Conservation (phyloP, 1,284 basidiomycete genomes). For the Cutaneotrichosporon sp. region DNA sequence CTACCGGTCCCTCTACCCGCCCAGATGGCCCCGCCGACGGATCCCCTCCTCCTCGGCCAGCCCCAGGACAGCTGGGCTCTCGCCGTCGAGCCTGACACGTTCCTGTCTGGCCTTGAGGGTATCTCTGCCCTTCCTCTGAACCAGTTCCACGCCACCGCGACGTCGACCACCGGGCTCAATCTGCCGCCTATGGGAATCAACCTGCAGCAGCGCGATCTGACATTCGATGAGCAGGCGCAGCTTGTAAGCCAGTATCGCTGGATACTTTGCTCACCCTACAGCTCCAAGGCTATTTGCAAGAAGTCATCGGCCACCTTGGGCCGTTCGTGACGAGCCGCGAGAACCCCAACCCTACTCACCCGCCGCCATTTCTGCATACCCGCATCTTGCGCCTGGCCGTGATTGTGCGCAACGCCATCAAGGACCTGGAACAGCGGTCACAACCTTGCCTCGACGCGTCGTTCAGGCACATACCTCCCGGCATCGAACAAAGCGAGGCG, state of each 20-base stretch:
- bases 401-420: slow-evolving; percentile 31
- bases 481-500: slow-evolving; percentile 29
- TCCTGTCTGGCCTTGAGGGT: slow-evolving; percentile 24
- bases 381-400: slow-evolving; percentile 36
- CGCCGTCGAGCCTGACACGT: slow-evolving; percentile 18
- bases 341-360: slow-evolving; percentile 27
- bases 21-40: slow-evolving; percentile 1
- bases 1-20: not conserved
- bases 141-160: slow-evolving; percentile 15
- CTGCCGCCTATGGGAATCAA: slow-evolving; percentile 7
- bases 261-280: slow-evolving; percentile 16
- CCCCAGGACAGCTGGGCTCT: slow-evolving; percentile 14
- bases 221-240: slow-evolving; percentile 11
- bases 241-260: slow-evolving; percentile 5
- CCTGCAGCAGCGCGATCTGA: not conserved
- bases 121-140: slow-evolving; percentile 19
- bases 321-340: slow-evolving; percentile 29
- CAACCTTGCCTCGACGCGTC: slow-evolving; percentile 27
- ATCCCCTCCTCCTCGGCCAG: not conserved
- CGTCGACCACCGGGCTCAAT: not conserved
- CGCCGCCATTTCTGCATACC: slow-evolving; percentile 38
- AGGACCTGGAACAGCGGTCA: slow-evolving; percentile 27
- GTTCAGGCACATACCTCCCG: slow-evolving; percentile 23
- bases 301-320: slow-evolving; percentile 33
- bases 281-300: slow-evolving; percentile 33